Conservation (phyloP, 768 basidiomycete genomes). For the Hemileccinum impolitum region DNA sequence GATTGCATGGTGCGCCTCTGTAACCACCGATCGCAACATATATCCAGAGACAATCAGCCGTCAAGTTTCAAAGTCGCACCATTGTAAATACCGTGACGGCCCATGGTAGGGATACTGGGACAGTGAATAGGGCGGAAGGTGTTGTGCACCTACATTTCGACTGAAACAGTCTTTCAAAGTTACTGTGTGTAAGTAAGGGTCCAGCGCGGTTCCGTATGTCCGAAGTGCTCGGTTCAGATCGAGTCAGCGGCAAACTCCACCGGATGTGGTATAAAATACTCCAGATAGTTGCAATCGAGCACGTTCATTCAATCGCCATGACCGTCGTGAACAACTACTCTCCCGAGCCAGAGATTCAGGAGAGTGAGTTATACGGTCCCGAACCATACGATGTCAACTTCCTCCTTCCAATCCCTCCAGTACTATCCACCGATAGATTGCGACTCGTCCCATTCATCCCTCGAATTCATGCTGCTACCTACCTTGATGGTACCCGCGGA, state of each 20-base stretch:
- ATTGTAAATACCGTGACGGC: too few species aligned
- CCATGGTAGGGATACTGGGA: too few species aligned
- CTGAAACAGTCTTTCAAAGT: too few species aligned
- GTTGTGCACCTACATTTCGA: too few species aligned
- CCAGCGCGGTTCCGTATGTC: too few species aligned
- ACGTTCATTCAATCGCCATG: conserved; percentile 10
- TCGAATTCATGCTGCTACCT: conserved; percentile 15
- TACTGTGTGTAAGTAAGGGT: too few species aligned
- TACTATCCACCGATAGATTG: conserved; percentile 14
- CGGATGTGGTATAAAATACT: not conserved
- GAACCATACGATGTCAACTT: conserved; percentile 29
- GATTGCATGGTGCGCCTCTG: too few species aligned
- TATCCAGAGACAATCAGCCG: too few species aligned
- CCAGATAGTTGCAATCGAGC: not conserved
- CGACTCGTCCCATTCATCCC: conserved; percentile 24
- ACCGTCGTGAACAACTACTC: conserved; percentile 19
- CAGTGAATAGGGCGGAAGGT: too few species aligned
- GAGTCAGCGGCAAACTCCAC: not conserved
- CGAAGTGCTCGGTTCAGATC: too few species aligned
- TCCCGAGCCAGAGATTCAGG: conserved; percentile 8
- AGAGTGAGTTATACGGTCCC: conserved; percentile 18
- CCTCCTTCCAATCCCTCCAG: conserved; percentile 9
- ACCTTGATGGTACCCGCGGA: conserved; percentile 15
- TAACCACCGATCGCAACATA: too few species aligned
- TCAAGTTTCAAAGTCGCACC: too few species aligned